Evolutionary conservation across 352 stramenopile genomes (phyloP).

Genomic region (Blastocystis sp.): DNA sequence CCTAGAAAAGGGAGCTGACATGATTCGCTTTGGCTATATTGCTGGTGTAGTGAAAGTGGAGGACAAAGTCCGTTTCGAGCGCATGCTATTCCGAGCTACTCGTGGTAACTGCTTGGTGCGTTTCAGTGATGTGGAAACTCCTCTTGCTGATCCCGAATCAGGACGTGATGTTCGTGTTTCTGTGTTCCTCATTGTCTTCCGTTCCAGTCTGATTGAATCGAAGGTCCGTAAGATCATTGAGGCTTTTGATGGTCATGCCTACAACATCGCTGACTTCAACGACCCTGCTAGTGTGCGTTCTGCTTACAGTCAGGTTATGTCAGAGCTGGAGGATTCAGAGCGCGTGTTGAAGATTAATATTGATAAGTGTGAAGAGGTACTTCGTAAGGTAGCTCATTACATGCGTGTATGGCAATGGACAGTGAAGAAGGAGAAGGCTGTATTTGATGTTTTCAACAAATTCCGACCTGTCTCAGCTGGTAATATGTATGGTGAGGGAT

Average conservation of each 20-base stretch:
- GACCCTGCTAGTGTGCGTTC: slow-evolving; percentile 80
- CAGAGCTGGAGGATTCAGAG: slow-evolving; percentile 90
- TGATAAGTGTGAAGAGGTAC: slow-evolving; percentile 87
- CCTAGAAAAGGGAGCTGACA: slow-evolving; percentile 14
- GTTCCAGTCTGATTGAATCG: slow-evolving; percentile 91
- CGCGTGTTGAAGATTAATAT: slow-evolving; percentile 93
- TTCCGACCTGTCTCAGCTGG: slow-evolving; percentile 92
- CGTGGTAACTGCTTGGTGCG: slow-evolving; percentile 96
- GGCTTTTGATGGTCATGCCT: slow-evolving; percentile 90
- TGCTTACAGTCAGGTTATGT: slow-evolving; percentile 83
- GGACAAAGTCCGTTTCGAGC: slow-evolving; percentile 90
- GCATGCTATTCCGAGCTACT: slow-evolving; percentile 96
- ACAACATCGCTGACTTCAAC: slow-evolving; percentile 90
- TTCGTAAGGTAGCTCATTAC: slow-evolving; percentile 85
- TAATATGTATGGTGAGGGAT: slow-evolving; percentile 92
- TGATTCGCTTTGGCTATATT: slow-evolving; percentile 69
- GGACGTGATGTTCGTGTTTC: slow-evolving; percentile 81
- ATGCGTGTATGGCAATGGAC: slow-evolving; percentile 94
- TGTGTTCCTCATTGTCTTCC: slow-evolving; percentile 80
- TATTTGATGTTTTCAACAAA: slow-evolving; percentile 96
- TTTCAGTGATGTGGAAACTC: slow-evolving; percentile 90
- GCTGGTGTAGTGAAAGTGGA: slow-evolving; percentile 84
- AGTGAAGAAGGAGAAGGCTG: slow-evolving; percentile 91
- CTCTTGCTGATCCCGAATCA: slow-evolving; percentile 82
- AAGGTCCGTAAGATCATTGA: slow-evolving; percentile 98